Evolutionary conservation across 352 stramenopile genomes (phyloP).

Genomic region (Globisporangium polare): DNA sequence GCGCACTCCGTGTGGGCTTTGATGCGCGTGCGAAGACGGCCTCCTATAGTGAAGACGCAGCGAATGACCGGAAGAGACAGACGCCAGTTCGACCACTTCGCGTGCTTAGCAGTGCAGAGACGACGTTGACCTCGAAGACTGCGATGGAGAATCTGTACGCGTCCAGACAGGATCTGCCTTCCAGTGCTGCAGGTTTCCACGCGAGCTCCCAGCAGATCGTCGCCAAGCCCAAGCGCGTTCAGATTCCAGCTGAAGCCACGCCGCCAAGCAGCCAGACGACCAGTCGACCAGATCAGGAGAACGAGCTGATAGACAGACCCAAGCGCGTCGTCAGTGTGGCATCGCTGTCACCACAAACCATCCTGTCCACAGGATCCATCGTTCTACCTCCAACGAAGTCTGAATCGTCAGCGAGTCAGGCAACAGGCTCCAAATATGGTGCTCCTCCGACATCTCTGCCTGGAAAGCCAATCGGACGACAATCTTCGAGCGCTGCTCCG

Average conservation of each 20-base stretch:
- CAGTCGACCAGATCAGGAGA: constrained; percentile 12
- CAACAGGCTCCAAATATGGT: neutral
- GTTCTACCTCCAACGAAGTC: neutral
- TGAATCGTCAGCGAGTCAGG: neutral
- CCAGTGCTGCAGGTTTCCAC: constrained; percentile 25
- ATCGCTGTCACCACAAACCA: constrained; percentile 1
- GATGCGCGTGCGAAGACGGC: constrained; percentile 23
- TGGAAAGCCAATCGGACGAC: constrained; percentile 14
- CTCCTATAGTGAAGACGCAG: constrained; percentile 18
- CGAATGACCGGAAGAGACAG: constrained; percentile 23
- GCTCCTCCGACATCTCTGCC: constrained; percentile 17
- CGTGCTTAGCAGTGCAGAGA: constrained; percentile 30
- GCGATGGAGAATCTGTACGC: constrained; percentile 29
- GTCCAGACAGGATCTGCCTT: constrained; percentile 21
- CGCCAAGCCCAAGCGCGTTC: constrained; percentile 34
- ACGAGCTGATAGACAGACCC: neutral
- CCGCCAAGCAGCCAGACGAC: neutral
- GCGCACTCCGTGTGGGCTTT: constrained; percentile 36
- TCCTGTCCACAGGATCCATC: neutral
- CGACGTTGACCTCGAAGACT: constrained; percentile 15
- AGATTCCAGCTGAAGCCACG: constrained; percentile 22
- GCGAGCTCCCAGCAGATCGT: constrained; percentile 23
- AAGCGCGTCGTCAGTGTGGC: constrained; percentile 1
- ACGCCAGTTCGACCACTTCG: constrained; percentile 28
- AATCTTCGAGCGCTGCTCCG: constrained; percentile 10